Evolutionary conservation across 768 basidiomycete genomes (phyloP), one percentile per base, ranked within the genome.

Genomic region (Hirschioporus abietinus): DNA sequence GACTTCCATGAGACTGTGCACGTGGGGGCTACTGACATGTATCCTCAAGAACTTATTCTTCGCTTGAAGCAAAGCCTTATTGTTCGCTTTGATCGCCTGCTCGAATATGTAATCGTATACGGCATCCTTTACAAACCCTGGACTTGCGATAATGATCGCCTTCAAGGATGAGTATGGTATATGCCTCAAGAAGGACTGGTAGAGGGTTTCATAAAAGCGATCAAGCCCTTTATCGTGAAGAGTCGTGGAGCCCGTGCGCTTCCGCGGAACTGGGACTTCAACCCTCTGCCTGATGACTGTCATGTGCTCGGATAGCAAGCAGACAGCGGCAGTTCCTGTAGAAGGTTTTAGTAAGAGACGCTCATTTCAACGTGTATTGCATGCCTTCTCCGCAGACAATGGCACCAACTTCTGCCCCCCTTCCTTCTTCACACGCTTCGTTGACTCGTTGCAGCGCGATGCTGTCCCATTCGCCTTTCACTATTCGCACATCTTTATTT

Each of bases 381-480:
- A 24, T 52, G 85, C 86, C 97, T 81, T 99, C 97, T 35, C 97
- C 96, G 70, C 93, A 94, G 4, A 99, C 93, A 25, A 99, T 84
- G 0, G 97, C 97, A 17, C 93, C 97, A 4, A 99, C 90, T 72
- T 99, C 97, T 5, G 97, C 97, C 0, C 97, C 96, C 70, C 91
- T 82, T 26, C 96, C 97, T n/a, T 95, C 95, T 52, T 92, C 81
- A 65, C 93, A 95, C 24, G 95, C 86, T 68, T 99, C 97, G 64
- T 92, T 83, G 0, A 99, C 86, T 23, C 96, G 83, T 30, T 87
- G 83, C 17, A 90, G 75, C 1, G 95, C 91, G 64, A 99, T 79
- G 67, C 91, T 93, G 73, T 99, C 97, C 97, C 97, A 99, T 18
- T 92, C 92, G 65, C 90, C 86, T 42, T 97, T 99, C 75, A 92